Percentiles rank a stretch among this genome's conserved stretches.
Conservation (phyloP, 2,329 filamentous ascomycete genomes). For the Stagonosporopsis vannaccii region DNA sequence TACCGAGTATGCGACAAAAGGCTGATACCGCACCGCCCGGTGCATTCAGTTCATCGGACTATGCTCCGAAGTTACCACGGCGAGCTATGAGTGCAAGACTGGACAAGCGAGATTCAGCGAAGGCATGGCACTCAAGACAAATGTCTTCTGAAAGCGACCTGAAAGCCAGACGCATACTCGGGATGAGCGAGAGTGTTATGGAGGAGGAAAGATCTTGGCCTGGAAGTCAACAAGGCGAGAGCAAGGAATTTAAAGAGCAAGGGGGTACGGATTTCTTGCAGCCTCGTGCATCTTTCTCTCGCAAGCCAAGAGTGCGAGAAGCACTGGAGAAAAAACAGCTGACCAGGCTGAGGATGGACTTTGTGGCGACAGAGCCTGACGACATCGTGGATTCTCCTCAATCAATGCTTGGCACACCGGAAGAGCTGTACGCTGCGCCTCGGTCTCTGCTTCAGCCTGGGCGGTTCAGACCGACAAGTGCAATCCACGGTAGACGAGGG, state of each 20-base stretch:
- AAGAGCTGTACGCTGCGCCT: conserved; percentile 36
- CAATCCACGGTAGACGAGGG: conserved; percentile 17
- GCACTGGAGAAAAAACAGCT: conserved; percentile 32
- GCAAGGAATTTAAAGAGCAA: conserved; percentile 5
- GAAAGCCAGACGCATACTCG: conserved; percentile 7
- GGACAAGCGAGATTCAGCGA: conserved; percentile 11
- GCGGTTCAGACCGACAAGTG: conserved; percentile 18
- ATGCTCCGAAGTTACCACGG: conserved; percentile 30
- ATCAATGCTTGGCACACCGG: conserved; percentile 41
- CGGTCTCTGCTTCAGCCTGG: conserved; percentile 7
- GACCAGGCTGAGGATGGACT: conserved; percentile 30
- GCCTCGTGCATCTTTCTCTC: conserved; percentile 26
- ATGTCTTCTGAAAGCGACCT: conserved; percentile 10
- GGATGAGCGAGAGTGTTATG: neutral
- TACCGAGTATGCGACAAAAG: conserved; percentile 27
- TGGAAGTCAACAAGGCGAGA: neutral
- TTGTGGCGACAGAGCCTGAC: conserved; percentile 27
- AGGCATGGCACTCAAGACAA: conserved; percentile 11
- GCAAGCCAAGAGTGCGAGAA: conserved; percentile 33
- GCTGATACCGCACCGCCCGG: conserved; percentile 32
- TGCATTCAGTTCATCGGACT: conserved; percentile 10
- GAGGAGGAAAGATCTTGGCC: neutral
- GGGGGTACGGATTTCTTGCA: neutral
- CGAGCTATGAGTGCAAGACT: conserved; percentile 38
- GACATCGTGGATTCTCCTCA: conserved; percentile 32